Evolutionary conservation across 1,139 yeast species (phyloP).

Genomic region (Scheffersomyces cryptocercus): DNA sequence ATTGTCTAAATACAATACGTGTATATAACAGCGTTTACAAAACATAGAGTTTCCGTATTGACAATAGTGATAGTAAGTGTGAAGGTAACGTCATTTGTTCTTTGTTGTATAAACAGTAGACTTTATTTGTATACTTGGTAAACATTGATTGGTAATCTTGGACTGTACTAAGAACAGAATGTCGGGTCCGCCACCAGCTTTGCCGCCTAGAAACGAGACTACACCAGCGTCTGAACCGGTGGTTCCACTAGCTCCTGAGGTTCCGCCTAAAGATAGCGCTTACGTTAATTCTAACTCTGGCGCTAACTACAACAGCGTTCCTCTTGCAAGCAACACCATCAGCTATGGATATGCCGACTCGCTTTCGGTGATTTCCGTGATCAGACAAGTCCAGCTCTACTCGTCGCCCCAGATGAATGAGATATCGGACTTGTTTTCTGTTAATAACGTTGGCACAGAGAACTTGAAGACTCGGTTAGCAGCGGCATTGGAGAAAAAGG

Average conservation of each 20-base stretch:
- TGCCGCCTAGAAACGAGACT: neutral
- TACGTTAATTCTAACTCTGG: too few relatives aligned
- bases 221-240: neutral
- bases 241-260: neutral
- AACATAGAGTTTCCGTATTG: too few relatives aligned
- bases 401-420: conserved; percentile 38
- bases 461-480: conserved; percentile 3
- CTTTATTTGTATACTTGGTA: too few relatives aligned
- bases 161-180: neutral
- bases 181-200: neutral
- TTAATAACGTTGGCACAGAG: conserved; percentile 5
- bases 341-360: conserved; percentile 20
- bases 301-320: neutral
- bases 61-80: too few relatives aligned
- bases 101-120: too few relatives aligned
- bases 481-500: conserved; percentile 1
- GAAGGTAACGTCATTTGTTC: too few relatives aligned
- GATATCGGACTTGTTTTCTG: conserved; percentile 28
- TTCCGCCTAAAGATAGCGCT: neutral
- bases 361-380: conserved; percentile 29
- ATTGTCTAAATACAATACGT: too few relatives aligned
- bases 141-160: too few relatives aligned
- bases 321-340: neutral
- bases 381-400: conserved; percentile 36
- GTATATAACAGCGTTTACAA: too few relatives aligned